phyloP scores from a whole-genome alignment of 768 basidiomycete genomes.

The Russula earlei region DNA sequence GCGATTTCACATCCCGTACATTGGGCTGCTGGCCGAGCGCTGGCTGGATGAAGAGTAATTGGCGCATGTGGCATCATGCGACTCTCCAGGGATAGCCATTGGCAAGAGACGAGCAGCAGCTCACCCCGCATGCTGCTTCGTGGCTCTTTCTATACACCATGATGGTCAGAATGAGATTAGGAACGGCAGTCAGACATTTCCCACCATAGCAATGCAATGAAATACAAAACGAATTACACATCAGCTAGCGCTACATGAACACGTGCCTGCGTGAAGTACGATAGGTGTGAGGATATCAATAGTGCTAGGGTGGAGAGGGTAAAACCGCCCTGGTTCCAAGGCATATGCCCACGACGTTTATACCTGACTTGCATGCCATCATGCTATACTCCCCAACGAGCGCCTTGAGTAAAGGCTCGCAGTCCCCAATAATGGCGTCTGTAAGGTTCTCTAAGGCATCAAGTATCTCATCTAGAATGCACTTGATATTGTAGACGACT shows the following conservation, averaged over 20 bases:
- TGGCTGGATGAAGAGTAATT: slow-evolving; percentile 58
- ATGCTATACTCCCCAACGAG: slow-evolving; percentile 22
- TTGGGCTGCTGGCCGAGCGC: slow-evolving; percentile 56
- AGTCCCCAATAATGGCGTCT: slow-evolving; percentile 37
- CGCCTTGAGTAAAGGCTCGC: slow-evolving; percentile 31
- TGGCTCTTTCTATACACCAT: neutral
- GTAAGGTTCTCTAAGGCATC: slow-evolving; percentile 39
- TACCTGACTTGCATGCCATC: slow-evolving; percentile 23
- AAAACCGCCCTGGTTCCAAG: slow-evolving; percentile 16
- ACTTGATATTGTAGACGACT: slow-evolving; percentile 58
- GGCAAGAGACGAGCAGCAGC: neutral
- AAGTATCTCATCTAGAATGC: slow-evolving; percentile 43
- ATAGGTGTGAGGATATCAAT: slow-evolving; percentile 27
- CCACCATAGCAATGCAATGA: slow-evolving; percentile 21
- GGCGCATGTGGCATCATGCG: too few relatives aligned
- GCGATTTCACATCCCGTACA: slow-evolving; percentile 50
- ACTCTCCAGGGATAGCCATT: neutral
- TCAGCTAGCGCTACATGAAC: slow-evolving; percentile 17
- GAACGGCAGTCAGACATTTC: slow-evolving; percentile 12
- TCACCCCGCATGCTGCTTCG: neutral
- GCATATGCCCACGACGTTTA: slow-evolving; percentile 20
- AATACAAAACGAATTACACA: slow-evolving; percentile 21
- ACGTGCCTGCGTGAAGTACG: slow-evolving; percentile 19
- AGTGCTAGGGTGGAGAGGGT: slow-evolving; percentile 24
- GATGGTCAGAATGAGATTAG: neutral